A percentile compares a stretch with the other conserved stretches of the same genome.
Conservation (phyloP, 306 rosid species). For the Pterocarpus santalinus region DNA sequence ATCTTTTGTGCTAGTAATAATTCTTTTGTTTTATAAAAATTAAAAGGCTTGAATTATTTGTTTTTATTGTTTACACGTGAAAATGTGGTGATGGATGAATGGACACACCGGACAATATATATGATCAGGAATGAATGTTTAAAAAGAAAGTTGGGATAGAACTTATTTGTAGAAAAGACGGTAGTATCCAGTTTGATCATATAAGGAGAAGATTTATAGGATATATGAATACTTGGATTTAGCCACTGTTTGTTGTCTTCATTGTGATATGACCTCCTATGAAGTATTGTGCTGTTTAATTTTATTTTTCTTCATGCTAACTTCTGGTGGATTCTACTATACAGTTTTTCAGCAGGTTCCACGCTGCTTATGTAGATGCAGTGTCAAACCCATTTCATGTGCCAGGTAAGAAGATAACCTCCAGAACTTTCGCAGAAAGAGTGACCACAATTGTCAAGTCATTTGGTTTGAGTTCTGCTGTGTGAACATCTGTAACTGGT, state of each 20-base stretch:
- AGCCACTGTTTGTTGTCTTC: conserved; percentile 6
- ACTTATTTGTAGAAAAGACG: too few species aligned
- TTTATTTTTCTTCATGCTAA: conserved; percentile 36
- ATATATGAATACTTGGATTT: conserved; percentile 6
- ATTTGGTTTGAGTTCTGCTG: conserved; percentile 77
- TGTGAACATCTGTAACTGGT: conserved; percentile 48
- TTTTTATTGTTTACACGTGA: conserved; percentile 1
- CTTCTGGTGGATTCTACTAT: conserved; percentile 23
- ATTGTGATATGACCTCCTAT: conserved; percentile 17
- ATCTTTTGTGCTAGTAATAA: background rate
- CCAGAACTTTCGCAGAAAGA: conserved; percentile 87
- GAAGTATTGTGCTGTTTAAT: conserved; percentile 15
- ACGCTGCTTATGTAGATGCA: conserved; percentile 90
- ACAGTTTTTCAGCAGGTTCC: conserved; percentile 92
- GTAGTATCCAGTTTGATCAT: background rate
- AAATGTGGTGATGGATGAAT: too few species aligned
- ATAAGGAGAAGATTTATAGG: conserved; percentile 1
- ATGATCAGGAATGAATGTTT: background rate
- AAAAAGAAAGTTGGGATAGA: background rate
- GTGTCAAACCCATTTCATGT: conserved; percentile 95
- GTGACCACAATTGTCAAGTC: conserved; percentile 95
- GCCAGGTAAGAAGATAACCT: conserved; percentile 93
- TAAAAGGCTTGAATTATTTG: background rate
- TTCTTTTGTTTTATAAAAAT: background rate
- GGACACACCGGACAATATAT: background rate